A percentile compares a stretch with the other conserved stretches of the same genome.
These are phyloP conservation scores for Calonectria honghensis DNA, from an alignment of 2,329 filamentous ascomycete species.

Conservation along the genomic window DNA sequence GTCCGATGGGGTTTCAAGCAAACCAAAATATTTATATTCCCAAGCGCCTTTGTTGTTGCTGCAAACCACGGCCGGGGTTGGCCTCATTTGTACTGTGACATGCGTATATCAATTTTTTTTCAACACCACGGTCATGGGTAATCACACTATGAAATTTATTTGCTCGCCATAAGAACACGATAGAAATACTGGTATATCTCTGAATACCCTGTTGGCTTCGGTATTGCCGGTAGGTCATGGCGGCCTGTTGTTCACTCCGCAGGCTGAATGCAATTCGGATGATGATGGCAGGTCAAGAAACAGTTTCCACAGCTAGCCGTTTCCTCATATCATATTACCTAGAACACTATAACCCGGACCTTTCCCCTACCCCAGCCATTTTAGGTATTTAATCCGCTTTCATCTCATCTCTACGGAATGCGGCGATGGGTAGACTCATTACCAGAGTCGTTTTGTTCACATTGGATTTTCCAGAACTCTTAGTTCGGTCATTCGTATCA, in stretches of 20 bases:
- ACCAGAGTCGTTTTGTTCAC: not conserved
- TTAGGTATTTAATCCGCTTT: not conserved
- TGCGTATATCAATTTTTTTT: not conserved
- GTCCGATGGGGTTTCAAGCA: no score
- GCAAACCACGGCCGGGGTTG: not conserved
- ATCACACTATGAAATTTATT: not conserved
- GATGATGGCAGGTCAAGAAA: not conserved
- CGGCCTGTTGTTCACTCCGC: not conserved
- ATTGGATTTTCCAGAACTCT: not conserved
- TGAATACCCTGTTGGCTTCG: not conserved
- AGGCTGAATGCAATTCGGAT: not conserved
- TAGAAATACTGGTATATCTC: not conserved
- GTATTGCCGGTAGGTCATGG: not conserved
- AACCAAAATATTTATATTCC: no score
- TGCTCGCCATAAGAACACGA: not conserved
- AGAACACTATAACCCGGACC: not conserved
- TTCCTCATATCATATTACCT: not conserved
- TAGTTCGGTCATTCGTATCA: not conserved
- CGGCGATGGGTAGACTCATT: not conserved
- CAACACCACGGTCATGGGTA: not conserved
- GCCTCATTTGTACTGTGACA: not conserved
- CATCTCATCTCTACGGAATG: not conserved
- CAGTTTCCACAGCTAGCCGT: not conserved
- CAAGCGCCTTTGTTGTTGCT: not conserved
- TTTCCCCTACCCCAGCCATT: not conserved